phyloP scores from a whole-genome alignment of 1,284 basidiomycete genomes.

The Pseudozyma sp. region DNA sequence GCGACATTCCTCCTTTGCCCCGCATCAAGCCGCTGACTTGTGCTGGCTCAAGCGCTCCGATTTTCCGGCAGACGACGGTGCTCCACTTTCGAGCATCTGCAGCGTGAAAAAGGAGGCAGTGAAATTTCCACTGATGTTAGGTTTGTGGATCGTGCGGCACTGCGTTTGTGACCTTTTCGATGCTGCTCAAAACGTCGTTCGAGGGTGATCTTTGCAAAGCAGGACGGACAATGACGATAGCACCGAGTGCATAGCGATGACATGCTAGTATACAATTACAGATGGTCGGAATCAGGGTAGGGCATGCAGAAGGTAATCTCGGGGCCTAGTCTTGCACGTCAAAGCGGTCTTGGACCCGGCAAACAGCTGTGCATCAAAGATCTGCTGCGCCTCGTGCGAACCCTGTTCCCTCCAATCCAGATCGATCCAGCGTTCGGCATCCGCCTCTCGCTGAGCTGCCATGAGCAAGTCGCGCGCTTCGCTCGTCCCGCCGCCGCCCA shows the following conservation, averaged over 20 bases:
- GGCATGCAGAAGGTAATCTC: slow-evolving; percentile 54
- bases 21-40: background rate
- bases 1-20: background rate
- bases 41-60: slow-evolving; percentile 6
- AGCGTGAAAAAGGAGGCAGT: slow-evolving; percentile 9
- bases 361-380: slow-evolving; percentile 55
- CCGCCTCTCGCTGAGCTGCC: slow-evolving; percentile 61
- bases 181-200: background rate
- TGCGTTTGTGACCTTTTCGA: background rate
- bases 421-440: slow-evolving; percentile 66
- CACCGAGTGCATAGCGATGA: background rate
- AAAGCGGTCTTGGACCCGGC: slow-evolving; percentile 46
- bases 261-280: slow-evolving; percentile 30
- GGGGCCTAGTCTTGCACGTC: slow-evolving; percentile 52
- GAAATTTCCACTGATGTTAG: slow-evolving; percentile 1
- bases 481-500: slow-evolving; percentile 35
- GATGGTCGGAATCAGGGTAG: slow-evolving; percentile 19
- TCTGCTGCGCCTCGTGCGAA: slow-evolving; percentile 38
- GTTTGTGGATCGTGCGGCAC: background rate
- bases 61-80: slow-evolving; percentile 1
- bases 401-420: slow-evolving; percentile 61
- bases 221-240: background rate
- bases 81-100: slow-evolving; percentile 8
- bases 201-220: too few species aligned
- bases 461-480: slow-evolving; percentile 54